A percentile compares a stretch with the other conserved stretches of the same genome.
Conservation (phyloP, 140 eudicot genomes). For the Flaveria floridana region DNA sequence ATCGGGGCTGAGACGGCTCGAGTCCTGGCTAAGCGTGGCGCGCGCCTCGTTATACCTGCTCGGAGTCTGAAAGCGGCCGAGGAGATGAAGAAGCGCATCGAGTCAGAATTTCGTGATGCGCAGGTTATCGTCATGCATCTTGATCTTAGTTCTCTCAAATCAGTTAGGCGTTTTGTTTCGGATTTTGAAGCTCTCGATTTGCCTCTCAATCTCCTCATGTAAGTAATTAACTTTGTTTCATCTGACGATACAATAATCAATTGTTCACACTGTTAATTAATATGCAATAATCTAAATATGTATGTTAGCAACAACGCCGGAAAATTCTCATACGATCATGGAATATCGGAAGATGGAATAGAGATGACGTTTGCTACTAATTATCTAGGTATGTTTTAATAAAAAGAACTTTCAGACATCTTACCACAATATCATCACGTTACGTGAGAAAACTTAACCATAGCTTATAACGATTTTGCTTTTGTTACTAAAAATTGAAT, state of each 20-base stretch:
- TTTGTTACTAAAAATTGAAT: too few relatives aligned
- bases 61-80: constrained; percentile 75
- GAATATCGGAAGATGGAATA: constrained; percentile 74
- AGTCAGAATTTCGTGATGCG: constrained; percentile 56
- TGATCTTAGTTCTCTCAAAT: constrained; percentile 80
- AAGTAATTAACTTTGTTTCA: constrained; percentile 9
- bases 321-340: constrained; percentile 65
- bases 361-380: constrained; percentile 99
- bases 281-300: too few relatives aligned
- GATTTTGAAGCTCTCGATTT: constrained; percentile 66
- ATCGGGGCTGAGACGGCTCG: constrained; percentile 98
- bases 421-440: too few relatives aligned
- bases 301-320: constrained; percentile 82
- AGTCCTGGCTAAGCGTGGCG: constrained; percentile 85
- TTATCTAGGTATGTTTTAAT: constrained; percentile 54
- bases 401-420: too few relatives aligned
- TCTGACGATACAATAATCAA: neutral
- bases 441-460: too few relatives aligned
- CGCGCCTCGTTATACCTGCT: constrained; percentile 80
- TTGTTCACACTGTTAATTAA: too few relatives aligned
- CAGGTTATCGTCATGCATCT: constrained; percentile 58
- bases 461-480: too few relatives aligned
- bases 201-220: constrained; percentile 95
- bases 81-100: constrained; percentile 57
- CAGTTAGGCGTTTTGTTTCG: constrained; percentile 60